Evolutionary conservation across 2,329 filamentous ascomycete genomes (phyloP).

Genomic region (Dendryphion nanum): DNA sequence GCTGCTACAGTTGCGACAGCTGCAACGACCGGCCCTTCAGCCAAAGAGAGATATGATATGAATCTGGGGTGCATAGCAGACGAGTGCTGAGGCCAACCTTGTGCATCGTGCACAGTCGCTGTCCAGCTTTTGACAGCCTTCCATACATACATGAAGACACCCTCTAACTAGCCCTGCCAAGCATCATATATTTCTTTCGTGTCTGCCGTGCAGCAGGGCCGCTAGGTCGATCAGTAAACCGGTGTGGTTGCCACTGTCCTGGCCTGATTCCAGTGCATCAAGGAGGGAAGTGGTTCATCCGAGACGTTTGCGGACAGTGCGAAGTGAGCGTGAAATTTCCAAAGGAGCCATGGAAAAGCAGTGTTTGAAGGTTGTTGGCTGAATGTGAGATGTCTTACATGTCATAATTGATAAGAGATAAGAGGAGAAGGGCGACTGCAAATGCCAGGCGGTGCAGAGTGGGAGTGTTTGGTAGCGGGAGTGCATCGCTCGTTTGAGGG

Average conservation of each 20-base stretch:
- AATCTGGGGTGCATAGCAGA: conserved; percentile 18
- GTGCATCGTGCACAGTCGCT: conserved; percentile 5
- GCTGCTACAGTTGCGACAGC: too few species aligned
- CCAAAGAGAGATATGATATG: conserved; percentile 4
- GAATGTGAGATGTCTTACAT: conserved; percentile 7
- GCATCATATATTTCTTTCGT: conserved; percentile 4
- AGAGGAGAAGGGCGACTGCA: neutral
- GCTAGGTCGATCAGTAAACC: conserved; percentile 1
- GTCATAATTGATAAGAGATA: conserved; percentile 4
- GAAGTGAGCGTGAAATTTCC: too few species aligned
- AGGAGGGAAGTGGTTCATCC: too few species aligned
- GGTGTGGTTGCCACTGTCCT: neutral
- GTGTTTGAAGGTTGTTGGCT: conserved; percentile 10
- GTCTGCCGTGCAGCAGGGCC: conserved; percentile 5
- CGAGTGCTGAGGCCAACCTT: too few species aligned
- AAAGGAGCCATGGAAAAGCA: conserved; percentile 6
- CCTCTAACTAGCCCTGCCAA: conserved; percentile 16
- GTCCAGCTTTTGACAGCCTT: conserved; percentile 5
- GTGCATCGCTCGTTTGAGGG: too few species aligned
- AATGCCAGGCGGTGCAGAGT: too few species aligned
- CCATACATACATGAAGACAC: conserved; percentile 22
- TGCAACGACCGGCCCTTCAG: conserved; percentile 1
- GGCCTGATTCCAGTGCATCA: too few species aligned
- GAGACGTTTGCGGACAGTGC: too few species aligned
- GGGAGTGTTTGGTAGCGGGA: conserved; percentile 10